Evolutionary conservation across 1,284 basidiomycete species (phyloP), one percentile per base, ranked within the genome.

Genomic region (Austropuccinia psidii): DNA sequence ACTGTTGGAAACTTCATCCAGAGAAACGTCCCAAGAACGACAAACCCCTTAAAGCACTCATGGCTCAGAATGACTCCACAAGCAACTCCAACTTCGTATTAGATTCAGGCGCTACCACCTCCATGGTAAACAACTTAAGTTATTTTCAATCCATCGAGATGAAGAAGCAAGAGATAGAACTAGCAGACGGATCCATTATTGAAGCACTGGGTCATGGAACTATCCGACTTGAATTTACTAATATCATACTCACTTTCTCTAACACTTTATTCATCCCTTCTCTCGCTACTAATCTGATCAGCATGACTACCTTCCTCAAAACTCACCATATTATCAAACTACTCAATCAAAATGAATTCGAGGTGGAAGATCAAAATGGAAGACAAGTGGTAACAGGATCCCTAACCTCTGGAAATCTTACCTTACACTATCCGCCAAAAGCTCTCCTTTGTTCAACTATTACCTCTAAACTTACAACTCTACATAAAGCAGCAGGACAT

Each of bases 21-120:
- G n/a, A n/a, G n/a, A n/a, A n/a, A n/a, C n/a, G n/a, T n/a, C n/a
- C n/a, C n/a, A n/a, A n/a, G n/a, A n/a, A n/a, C n/a, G n/a, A n/a
- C n/a, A n/a, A n/a, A n/a, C n/a, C n/a, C n/a, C n/a, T n/a, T n/a
- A n/a, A n/a, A n/a, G n/a, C n/a, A n/a, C n/a, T n/a, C n/a, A n/a
- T n/a, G n/a, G n/a, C n/a, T n/a, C n/a, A n/a, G n/a, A n/a, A n/a
- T n/a, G n/a, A n/a, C n/a, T n/a, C n/a, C n/a, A n/a, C n/a, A n/a
- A n/a, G n/a, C n/a, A n/a, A n/a, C n/a, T n/a, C n/a, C n/a, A n/a
- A n/a, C n/a, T n/a, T n/a, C n/a, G n/a, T n/a, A n/a, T n/a, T n/a
- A n/a, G n/a, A n/a, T n/a, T n/a, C n/a, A n/a, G n/a, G n/a, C n/a
- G 54, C 54, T 17, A 57, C 58, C 11, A 61, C 58, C 21, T 61